Evolutionary conservation across 2,329 filamentous ascomycete genomes (phyloP).

Genomic region (Stachybotrys elegans): DNA sequence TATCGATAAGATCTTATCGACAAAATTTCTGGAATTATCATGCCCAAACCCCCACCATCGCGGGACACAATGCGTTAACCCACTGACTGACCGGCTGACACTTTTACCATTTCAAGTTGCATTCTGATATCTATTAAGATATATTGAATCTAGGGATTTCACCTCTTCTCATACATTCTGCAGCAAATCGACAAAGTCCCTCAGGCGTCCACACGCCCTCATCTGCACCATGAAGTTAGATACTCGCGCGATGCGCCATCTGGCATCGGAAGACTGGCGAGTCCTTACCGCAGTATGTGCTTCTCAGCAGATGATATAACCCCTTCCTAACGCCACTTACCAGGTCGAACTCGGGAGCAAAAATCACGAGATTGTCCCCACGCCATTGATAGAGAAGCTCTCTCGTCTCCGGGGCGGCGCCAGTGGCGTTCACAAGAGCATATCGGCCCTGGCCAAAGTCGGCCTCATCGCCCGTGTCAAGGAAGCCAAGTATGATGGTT

Average conservation of each 20-base stretch:
- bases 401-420: constrained; percentile 74
- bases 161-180: no score
- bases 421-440: constrained; percentile 76
- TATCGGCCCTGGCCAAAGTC: constrained; percentile 86
- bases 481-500: constrained; percentile 96
- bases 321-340: neutral
- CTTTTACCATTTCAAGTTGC: no score
- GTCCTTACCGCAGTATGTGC: constrained; percentile 79
- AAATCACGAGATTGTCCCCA: constrained; percentile 96
- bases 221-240: constrained; percentile 78
- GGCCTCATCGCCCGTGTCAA: constrained; percentile 89
- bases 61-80: no score
- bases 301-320: constrained; percentile 11
- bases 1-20: constrained; percentile 27
- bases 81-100: no score
- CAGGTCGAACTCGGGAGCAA: constrained; percentile 91
- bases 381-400: constrained; percentile 77
- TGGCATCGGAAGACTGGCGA: constrained; percentile 89
- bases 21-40: constrained; percentile 18
- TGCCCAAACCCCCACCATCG: constrained; percentile 20
- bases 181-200: no score
- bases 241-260: constrained; percentile 86
- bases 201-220: neutral
- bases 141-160: no score
- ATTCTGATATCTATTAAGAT: no score